Conservation (phyloP, 305 asterid genomes). For the Striga hermonthica region DNA sequence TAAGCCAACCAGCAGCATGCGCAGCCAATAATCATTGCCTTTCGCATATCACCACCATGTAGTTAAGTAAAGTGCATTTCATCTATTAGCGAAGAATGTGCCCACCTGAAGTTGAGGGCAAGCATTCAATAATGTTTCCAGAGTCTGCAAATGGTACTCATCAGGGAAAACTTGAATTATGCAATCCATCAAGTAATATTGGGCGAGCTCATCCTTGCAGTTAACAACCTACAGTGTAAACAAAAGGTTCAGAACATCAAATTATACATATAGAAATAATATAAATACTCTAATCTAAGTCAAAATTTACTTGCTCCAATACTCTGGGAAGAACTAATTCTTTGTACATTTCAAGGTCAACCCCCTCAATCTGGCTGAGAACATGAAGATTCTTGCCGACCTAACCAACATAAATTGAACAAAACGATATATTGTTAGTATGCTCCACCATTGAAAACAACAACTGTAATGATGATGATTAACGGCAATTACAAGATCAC, state of each 20-base stretch:
- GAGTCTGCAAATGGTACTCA: constrained; percentile 95
- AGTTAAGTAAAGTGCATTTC: constrained; percentile 22
- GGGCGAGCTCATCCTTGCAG: constrained; percentile 97
- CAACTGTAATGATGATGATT: constrained; percentile 24
- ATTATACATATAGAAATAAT: constrained; percentile 24
- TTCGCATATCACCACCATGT: not conserved
- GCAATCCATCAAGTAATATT: constrained; percentile 95
- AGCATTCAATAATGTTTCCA: constrained; percentile 84
- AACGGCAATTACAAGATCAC: constrained; percentile 78
- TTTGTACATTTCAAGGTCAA: constrained; percentile 93
- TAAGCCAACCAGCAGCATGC: no score
- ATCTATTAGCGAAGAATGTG: constrained; percentile 25
- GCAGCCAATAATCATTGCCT: no score
- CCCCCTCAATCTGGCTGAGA: constrained; percentile 97
- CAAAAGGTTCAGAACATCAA: constrained; percentile 28
- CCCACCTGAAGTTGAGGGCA: constrained; percentile 98
- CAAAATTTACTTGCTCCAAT: constrained; percentile 77
- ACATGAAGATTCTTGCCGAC: constrained; percentile 98
- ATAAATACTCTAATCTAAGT: constrained; percentile 26
- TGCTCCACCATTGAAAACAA: constrained; percentile 29
- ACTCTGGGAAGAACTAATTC: constrained; percentile 93
- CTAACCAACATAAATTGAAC: constrained; percentile 46
- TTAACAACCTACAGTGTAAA: constrained; percentile 72
- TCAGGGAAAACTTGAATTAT: constrained; percentile 98
- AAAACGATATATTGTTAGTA: constrained; percentile 34